A percentile compares a stretch with the other conserved stretches of the same genome.
phyloP scores from a whole-genome alignment of 441 rosid species.

The Erodium moschatum region DNA sequence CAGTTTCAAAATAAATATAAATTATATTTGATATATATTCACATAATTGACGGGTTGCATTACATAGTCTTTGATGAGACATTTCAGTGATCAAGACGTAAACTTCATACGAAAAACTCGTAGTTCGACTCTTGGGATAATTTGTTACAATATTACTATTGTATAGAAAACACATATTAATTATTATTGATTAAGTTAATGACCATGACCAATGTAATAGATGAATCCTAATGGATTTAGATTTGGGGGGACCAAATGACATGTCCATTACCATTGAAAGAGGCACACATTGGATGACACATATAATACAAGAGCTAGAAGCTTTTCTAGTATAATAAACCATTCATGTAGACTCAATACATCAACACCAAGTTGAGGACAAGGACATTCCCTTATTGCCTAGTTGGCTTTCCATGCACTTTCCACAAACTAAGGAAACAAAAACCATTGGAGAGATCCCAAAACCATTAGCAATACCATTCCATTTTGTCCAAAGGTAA shows the following conservation, averaged over 20 bases:
- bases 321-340: neutral
- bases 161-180: too few relatives aligned
- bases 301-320: neutral
- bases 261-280: neutral
- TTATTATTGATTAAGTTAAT: too few relatives aligned
- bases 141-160: too few relatives aligned
- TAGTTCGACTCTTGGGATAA: too few relatives aligned
- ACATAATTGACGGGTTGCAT: too few relatives aligned
- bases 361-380: neutral
- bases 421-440: neutral
- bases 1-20: too few relatives aligned
- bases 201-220: too few relatives aligned
- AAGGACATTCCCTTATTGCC: neutral
- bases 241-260: neutral
- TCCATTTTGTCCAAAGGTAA: neutral
- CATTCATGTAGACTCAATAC: neutral
- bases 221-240: neutral
- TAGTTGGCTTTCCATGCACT: neutral
- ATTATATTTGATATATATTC: too few relatives aligned
- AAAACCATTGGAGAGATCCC: neutral
- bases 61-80: too few relatives aligned
- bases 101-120: too few relatives aligned
- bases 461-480: neutral
- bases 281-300: conserved; percentile 1
- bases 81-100: too few relatives aligned